Evolutionary conservation across 495 filamentous ascomycete genomes (phyloP), one percentile per base, ranked within the genome.

Genomic region (Talaromyces nanjingensis): DNA sequence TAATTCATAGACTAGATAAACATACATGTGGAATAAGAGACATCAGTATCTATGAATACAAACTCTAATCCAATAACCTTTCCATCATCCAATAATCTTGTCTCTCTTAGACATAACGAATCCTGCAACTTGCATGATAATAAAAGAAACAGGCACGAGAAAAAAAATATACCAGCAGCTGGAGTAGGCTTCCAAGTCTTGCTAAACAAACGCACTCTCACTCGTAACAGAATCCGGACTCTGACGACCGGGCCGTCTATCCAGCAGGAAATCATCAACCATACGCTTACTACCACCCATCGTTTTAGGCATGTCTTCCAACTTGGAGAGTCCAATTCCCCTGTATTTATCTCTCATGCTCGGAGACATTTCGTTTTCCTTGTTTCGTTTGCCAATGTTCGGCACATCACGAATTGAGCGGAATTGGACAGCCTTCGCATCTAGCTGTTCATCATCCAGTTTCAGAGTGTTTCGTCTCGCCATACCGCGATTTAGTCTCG

Each of bases 211-310:
- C 27, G n/a, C 53, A 56, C 53, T 56, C 24, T 56, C 53, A 27
- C 53, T 29, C 24, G 22, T 29, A n/a, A 14, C 7, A 27, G 53
- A 29, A 42, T 42, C 14, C 4, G 37, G 37, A 56, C 22, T 56
- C 22, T 25, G 22, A 25, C 49, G 49, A 14, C 53, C 53, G 11
- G 11, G 53, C 20, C 83, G 78, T 29, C 83, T 76, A 63, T 79
- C 84, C 54, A 78, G 80, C 68, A 88, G 69, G 67, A 87, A 87
- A 64, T 81, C 64, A 60, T 88, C 83, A 24, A 87, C 84, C 81
- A 88, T 86, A 62, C 71, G 76, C 67, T 83, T 81, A 68, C 37
- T 42, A 16, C 80, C 83, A 27, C 81, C 82, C 16, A 83, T 72
- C 0, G 73, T 69, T 0, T 72, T 67, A 37, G 69, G 69, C 29